These are phyloP conservation scores for Solanum ahanhuiri DNA, from an alignment of 257 asterid genomes.

Conservation along the genomic window DNA sequence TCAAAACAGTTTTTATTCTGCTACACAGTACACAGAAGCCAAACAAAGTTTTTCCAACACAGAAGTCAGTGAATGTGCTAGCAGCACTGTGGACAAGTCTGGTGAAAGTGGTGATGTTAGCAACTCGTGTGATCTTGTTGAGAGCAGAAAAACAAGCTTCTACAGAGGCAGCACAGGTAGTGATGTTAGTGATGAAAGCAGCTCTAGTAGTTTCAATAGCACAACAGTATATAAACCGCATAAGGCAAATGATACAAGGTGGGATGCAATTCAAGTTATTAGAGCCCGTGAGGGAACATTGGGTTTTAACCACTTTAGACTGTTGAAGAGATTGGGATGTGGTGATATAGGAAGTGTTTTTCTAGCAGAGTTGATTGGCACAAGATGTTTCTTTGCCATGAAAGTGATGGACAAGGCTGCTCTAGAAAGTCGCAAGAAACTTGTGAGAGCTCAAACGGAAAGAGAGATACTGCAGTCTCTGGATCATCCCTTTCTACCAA, in stretches of 20 bases:
- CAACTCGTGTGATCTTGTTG: slow-evolving; percentile 34
- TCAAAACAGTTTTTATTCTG: slow-evolving; percentile 29
- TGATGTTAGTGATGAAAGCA: slow-evolving; percentile 53
- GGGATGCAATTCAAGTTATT: slow-evolving; percentile 61
- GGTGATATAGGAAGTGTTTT: slow-evolving; percentile 59
- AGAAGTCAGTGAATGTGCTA: slow-evolving; percentile 30
- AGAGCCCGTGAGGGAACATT: slow-evolving; percentile 34
- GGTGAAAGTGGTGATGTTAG: slow-evolving; percentile 40
- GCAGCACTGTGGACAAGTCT: slow-evolving; percentile 35
- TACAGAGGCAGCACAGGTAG: slow-evolving; percentile 46
- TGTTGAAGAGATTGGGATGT: slow-evolving; percentile 43
- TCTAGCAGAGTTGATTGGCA: slow-evolving; percentile 49
- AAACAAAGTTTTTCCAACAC: slow-evolving; percentile 39
- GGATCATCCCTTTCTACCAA: slow-evolving; percentile 63
- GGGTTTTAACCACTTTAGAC: slow-evolving; percentile 42
- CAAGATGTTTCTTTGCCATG: slow-evolving; percentile 53
- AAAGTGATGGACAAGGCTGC: slow-evolving; percentile 58
- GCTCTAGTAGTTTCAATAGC: slow-evolving; percentile 41
- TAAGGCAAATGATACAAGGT: slow-evolving; percentile 46
- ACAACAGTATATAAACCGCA: slow-evolving; percentile 44
- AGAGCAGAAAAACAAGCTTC: slow-evolving; percentile 37
- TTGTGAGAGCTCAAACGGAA: slow-evolving; percentile 54
- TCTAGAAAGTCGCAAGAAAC: slow-evolving; percentile 48
- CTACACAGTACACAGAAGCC: slow-evolving; percentile 34
- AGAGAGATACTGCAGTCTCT: slow-evolving; percentile 50